Evolutionary conservation across 202 grass and related monocot species (phyloP).

Genomic region (Saccharum hybrid): DNA sequence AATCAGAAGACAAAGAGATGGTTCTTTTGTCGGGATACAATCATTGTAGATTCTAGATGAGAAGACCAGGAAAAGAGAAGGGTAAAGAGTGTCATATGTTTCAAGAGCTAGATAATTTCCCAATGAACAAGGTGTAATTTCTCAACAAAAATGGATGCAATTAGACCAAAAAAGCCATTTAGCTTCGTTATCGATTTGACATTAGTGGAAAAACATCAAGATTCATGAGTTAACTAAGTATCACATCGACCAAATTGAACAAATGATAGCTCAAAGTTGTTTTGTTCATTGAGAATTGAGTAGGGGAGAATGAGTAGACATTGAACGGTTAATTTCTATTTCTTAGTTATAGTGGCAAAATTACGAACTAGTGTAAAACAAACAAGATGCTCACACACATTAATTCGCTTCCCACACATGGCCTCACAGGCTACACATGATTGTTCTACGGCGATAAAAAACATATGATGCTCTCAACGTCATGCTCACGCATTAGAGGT

Average conservation of each 20-base stretch:
- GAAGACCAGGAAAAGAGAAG: not conserved
- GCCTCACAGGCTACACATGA: not conserved
- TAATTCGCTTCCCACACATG: not conserved
- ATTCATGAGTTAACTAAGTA: not conserved
- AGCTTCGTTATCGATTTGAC: not conserved
- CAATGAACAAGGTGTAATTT: not conserved
- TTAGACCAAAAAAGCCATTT: not conserved
- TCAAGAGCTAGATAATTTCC: not conserved
- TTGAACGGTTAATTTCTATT: not conserved
- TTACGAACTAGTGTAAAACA: not conserved
- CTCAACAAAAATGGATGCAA: not conserved
- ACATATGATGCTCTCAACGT: not conserved
- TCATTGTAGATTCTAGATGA: not conserved
- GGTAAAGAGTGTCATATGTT: not conserved
- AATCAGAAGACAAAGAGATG: not conserved
- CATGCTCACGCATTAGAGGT: not conserved
- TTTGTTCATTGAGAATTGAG: not conserved
- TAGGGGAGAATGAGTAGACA: not conserved
- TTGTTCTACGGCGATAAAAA: not conserved
- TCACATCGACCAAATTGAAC: not conserved
- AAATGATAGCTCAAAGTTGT: constrained; percentile 4
- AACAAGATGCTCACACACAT: not conserved
- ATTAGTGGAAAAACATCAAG: not conserved
- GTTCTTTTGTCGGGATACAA: not conserved
- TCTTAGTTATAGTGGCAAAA: not conserved